Evolutionary conservation across 1,284 basidiomycete genomes (phyloP).

Genomic region (Ganoderma sp.): DNA sequence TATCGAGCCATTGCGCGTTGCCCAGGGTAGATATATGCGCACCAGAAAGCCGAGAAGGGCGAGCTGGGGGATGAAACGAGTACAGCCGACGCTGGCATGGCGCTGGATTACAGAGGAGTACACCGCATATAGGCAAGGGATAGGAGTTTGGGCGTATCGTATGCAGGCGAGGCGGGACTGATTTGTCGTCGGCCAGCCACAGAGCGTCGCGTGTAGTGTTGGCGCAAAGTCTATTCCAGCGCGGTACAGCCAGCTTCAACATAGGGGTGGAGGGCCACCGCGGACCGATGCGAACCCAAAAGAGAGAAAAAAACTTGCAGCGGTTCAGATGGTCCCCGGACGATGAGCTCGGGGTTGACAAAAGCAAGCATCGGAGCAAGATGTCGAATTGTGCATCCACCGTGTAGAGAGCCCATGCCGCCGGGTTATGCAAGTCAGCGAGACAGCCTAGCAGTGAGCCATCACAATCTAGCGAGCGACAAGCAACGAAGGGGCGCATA

Average conservation of each 20-base stretch:
- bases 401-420: background rate
- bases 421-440: background rate
- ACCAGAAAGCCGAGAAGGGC: background rate
- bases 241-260: background rate
- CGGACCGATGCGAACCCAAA: background rate
- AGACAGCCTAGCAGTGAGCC: background rate
- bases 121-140: background rate
- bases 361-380: background rate
- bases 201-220: background rate
- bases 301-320: background rate
- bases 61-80: background rate
- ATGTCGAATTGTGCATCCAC: background rate
- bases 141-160: slow-evolving; percentile 6
- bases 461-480: background rate
- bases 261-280: too few species aligned
- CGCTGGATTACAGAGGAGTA: background rate
- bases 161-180: background rate
- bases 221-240: slow-evolving; percentile 4
- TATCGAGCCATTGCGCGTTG: background rate
- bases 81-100: background rate
- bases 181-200: slow-evolving; percentile 5
- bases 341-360: too few species aligned
- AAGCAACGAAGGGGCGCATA: background rate
- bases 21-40: background rate
- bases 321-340: background rate